These are phyloP conservation scores for Onygenales sp. DNA, from an alignment of 2,329 filamentous ascomycete species.

Conservation along the genomic window DNA sequence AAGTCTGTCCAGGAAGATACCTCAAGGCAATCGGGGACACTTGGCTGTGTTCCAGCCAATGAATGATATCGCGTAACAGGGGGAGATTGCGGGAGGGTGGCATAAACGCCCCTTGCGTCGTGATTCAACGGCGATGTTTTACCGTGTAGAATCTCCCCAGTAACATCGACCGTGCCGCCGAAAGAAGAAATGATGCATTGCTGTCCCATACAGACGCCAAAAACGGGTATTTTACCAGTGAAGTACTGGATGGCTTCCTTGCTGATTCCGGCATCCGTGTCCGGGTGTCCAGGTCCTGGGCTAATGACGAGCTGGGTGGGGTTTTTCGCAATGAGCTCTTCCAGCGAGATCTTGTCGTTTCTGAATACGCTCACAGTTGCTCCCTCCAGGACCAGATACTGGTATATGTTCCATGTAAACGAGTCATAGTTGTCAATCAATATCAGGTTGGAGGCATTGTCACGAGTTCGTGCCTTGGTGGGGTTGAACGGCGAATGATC, in stretches of 20 bases:
- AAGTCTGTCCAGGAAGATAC: constrained; percentile 77
- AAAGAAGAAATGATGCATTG: constrained; percentile 96
- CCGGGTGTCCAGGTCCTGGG: constrained; percentile 87
- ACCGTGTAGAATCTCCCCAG: constrained; percentile 92
- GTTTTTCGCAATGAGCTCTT: constrained; percentile 71
- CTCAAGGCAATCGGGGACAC: constrained; percentile 75
- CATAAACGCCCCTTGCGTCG: constrained; percentile 86
- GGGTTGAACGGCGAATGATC: constrained; percentile 81
- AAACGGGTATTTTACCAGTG: constrained; percentile 83
- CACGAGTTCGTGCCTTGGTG: constrained; percentile 59
- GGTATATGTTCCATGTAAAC: constrained; percentile 99
- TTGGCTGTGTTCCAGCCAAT: constrained; percentile 80
- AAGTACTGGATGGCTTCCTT: constrained; percentile 87
- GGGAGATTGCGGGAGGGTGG: constrained; percentile 66
- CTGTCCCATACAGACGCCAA: constrained; percentile 99
- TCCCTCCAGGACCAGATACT: constrained; percentile 94
- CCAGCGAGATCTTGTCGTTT: constrained; percentile 82
- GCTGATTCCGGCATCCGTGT: constrained; percentile 85
- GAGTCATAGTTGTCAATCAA: constrained; percentile 99
- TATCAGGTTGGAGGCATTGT: constrained; percentile 80
- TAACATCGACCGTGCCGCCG: constrained; percentile 81
- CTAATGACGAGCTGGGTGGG: constrained; percentile 93
- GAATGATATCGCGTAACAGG: constrained; percentile 95
- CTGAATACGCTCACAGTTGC: constrained; percentile 81
- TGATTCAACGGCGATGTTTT: constrained; percentile 90